These are phyloP conservation scores for Delphinella strobiligena DNA, from an alignment of 2,329 filamentous ascomycete species.

Conservation along the genomic window DNA sequence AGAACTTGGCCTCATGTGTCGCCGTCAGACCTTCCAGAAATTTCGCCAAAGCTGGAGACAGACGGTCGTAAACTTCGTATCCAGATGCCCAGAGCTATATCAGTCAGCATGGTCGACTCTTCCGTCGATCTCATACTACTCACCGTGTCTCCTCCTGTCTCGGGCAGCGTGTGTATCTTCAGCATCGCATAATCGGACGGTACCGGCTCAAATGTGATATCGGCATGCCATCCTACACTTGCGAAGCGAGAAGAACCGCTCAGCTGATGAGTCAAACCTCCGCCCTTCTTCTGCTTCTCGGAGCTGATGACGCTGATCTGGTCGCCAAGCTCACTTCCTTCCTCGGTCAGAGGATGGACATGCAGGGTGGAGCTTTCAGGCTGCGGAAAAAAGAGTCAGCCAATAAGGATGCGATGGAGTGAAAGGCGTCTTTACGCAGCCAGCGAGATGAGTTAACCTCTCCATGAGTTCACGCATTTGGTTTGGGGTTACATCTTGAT, in stretches of 20 bases:
- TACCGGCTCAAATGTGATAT: conserved; percentile 43
- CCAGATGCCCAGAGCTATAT: conserved; percentile 28
- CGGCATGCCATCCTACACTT: conserved; percentile 39
- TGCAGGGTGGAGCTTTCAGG: conserved; percentile 40
- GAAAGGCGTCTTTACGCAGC: conserved; percentile 21
- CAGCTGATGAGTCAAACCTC: conserved; percentile 40
- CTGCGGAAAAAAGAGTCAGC: conserved; percentile 13
- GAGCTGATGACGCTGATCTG: conserved; percentile 46
- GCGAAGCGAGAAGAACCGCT: conserved; percentile 40
- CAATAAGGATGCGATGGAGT: neutral
- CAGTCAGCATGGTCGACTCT: neutral
- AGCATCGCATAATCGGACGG: conserved; percentile 44
- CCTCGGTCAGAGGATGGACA: conserved; percentile 43
- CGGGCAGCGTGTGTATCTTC: conserved; percentile 36
- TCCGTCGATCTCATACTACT: neutral
- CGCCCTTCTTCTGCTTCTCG: conserved; percentile 43
- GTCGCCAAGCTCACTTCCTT: conserved; percentile 40
- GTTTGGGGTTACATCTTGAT: conserved; percentile 34
- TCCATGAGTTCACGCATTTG: conserved; percentile 37
- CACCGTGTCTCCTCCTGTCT: conserved; percentile 33
- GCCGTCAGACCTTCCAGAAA: conserved; percentile 42
- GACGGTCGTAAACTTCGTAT: conserved; percentile 46
- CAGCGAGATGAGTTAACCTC: conserved; percentile 31
- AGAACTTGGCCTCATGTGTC: conserved; percentile 25
- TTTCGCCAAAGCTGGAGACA: conserved; percentile 43